phyloP scores from a whole-genome alignment of 352 stramenopile species.

The Globisporangium okanoganense region DNA sequence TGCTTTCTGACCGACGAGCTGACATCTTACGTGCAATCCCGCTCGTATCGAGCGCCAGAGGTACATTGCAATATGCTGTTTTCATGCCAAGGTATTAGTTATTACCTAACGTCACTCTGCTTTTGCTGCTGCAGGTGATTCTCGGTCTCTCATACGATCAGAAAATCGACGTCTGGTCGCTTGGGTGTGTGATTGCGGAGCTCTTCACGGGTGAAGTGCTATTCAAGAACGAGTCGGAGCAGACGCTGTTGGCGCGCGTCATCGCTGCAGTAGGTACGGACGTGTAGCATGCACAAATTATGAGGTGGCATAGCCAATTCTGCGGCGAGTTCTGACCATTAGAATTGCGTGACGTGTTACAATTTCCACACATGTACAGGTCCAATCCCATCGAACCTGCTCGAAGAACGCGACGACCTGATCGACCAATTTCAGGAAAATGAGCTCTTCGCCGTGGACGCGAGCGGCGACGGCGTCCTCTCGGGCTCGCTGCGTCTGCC shows the following conservation, averaged over 20 bases:
- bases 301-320: too few species aligned
- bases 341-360: neutral
- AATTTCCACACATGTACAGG: constrained; percentile 22
- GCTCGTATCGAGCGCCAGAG: constrained; percentile 97
- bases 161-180: constrained; percentile 89
- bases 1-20: constrained; percentile 94
- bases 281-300: too few species aligned
- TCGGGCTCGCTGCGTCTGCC: constrained; percentile 26
- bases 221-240: constrained; percentile 86
- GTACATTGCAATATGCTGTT: constrained; percentile 47
- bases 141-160: constrained; percentile 90
- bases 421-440: constrained; percentile 56
- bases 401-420: constrained; percentile 45
- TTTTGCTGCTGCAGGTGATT: constrained; percentile 73
- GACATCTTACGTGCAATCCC: constrained; percentile 97
- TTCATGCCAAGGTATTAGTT: constrained; percentile 26
- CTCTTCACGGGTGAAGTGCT: constrained; percentile 86
- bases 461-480: constrained; percentile 46
- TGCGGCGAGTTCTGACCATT: neutral
- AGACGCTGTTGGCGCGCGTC: constrained; percentile 93
- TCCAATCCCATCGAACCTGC: constrained; percentile 58
- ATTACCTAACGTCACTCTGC: neutral
- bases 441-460: constrained; percentile 47
- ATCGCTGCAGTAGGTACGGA: constrained; percentile 59
- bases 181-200: constrained; percentile 86